These are phyloP conservation scores for Suaeda aralocaspica DNA, from an alignment of 148 eudicot species.

Conservation along the genomic window DNA sequence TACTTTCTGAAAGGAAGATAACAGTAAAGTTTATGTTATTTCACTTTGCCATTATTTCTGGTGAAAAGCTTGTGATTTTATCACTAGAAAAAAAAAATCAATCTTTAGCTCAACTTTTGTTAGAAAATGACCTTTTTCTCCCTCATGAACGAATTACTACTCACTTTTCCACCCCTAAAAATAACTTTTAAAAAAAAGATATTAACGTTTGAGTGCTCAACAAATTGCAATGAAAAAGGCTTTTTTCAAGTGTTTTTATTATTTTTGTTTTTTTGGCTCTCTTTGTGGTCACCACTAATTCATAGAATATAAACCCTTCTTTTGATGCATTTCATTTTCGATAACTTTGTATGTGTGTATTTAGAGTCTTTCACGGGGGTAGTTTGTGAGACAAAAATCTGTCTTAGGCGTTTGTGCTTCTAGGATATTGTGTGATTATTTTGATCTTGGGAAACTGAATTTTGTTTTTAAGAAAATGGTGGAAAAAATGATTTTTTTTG, in stretches of 20 bases:
- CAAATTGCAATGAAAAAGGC: slow-evolving; percentile 12
- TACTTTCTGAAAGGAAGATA: slow-evolving; percentile 11
- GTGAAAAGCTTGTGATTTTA: slow-evolving; percentile 16
- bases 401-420: slow-evolving; percentile 39
- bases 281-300: slow-evolving; percentile 13
- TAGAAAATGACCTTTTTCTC: slow-evolving; percentile 20
- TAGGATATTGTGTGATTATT: slow-evolving; percentile 18
- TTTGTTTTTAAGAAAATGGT: slow-evolving; percentile 6
- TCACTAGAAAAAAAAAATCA: slow-evolving; percentile 14
- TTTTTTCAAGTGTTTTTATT: not conserved
- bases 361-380: slow-evolving; percentile 15
- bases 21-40: slow-evolving; percentile 20
- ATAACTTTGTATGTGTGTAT: slow-evolving; percentile 13
- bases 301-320: not conserved
- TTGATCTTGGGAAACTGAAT: slow-evolving; percentile 29
- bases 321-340: slow-evolving; percentile 24
- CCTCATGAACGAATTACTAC: slow-evolving; percentile 6
- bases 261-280: not conserved
- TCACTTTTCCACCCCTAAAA: not conserved
- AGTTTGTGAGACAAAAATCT: slow-evolving; percentile 13
- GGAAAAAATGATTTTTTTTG: not conserved
- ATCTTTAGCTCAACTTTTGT: slow-evolving; percentile 11
- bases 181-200: slow-evolving; percentile 13
- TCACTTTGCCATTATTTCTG: slow-evolving; percentile 20
- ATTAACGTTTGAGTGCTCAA: not conserved